Percentiles rank a stretch among this genome's conserved stretches.
Evolutionary conservation across 2,329 filamentous ascomycete species (phyloP).

Genomic region (Incumbomyces delicatus): DNA sequence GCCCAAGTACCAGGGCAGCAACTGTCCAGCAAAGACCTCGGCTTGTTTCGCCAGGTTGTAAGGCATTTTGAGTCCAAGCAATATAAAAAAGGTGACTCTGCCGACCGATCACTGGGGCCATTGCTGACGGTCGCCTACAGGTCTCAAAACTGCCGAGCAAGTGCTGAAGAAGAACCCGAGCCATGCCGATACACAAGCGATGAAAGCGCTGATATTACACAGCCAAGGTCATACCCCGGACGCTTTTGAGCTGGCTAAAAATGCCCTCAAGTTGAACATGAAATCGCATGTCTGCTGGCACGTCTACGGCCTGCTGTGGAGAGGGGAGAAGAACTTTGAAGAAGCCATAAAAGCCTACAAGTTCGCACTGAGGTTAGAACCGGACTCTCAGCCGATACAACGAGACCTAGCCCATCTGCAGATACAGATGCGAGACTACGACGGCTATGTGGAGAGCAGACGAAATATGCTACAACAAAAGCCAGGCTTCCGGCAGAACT

Average conservation of each 20-base stretch:
- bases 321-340: slow-evolving; percentile 93
- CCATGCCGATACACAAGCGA: slow-evolving; percentile 96
- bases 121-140: slow-evolving; percentile 32
- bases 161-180: slow-evolving; percentile 90
- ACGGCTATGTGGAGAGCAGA: slow-evolving; percentile 84
- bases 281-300: slow-evolving; percentile 99
- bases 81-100: slow-evolving; percentile 66
- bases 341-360: slow-evolving; percentile 99
- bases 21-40: slow-evolving; percentile 69
- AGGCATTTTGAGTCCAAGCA: slow-evolving; percentile 97
- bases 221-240: slow-evolving; percentile 85
- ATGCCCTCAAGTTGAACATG: slow-evolving; percentile 91
- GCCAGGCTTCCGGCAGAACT: slow-evolving; percentile 77
- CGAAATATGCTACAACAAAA: slow-evolving; percentile 77
- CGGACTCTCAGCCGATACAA: slow-evolving; percentile 89
- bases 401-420: slow-evolving; percentile 87
- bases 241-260: slow-evolving; percentile 85
- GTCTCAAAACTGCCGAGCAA: slow-evolving; percentile 90
- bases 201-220: slow-evolving; percentile 97
- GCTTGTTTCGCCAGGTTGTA: slow-evolving; percentile 89
- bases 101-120: slow-evolving; percentile 7
- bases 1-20: slow-evolving; percentile 25
- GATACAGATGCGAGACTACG: slow-evolving; percentile 91
- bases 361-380: slow-evolving; percentile 83
- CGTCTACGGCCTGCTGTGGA: slow-evolving; percentile 90